A percentile compares a stretch with the other conserved stretches of the same genome.
Evolutionary conservation across 108 stramenopile genomes (phyloP).

Genomic region (Skeletonema grethae): DNA sequence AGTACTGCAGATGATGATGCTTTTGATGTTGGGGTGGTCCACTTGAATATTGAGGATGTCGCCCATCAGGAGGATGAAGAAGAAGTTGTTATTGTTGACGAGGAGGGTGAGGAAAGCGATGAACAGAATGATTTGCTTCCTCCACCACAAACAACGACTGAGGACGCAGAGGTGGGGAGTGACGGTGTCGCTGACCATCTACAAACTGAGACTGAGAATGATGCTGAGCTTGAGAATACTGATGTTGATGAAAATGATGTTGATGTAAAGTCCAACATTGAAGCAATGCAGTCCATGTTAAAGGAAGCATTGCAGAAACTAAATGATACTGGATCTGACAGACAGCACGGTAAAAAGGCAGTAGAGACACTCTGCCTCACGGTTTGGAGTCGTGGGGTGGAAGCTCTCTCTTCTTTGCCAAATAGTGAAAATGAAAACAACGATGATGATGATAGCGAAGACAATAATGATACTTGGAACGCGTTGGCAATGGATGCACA

Average conservation of each 20-base stretch:
- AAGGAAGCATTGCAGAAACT: not conserved
- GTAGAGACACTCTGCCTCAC: not conserved
- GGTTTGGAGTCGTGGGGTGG: constrained; percentile 2
- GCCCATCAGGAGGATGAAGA: not conserved
- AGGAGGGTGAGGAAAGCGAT: too few species aligned
- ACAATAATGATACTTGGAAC: not conserved
- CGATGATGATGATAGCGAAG: too few species aligned
- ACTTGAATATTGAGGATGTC: not conserved
- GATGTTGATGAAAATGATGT: not conserved
- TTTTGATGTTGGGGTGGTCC: not conserved
- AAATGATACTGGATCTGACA: not conserved
- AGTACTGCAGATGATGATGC: not conserved
- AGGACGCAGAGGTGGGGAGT: not conserved
- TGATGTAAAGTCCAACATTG: not conserved
- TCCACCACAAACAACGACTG: not conserved
- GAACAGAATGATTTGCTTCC: not conserved
- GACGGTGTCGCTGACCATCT: too few species aligned
- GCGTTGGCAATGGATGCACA: constrained; percentile 4
- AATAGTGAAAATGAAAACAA: not conserved
- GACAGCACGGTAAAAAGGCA: not conserved
- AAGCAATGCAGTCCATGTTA: constrained; percentile 1
- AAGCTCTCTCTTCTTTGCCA: constrained; percentile 1
- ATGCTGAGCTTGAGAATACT: not conserved
- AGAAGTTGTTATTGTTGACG: too few species aligned
- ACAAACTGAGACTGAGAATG: too few species aligned